Evolutionary conservation across 2,329 filamentous ascomycete species (phyloP).

Genomic region (Trichoderma lentiforme): DNA sequence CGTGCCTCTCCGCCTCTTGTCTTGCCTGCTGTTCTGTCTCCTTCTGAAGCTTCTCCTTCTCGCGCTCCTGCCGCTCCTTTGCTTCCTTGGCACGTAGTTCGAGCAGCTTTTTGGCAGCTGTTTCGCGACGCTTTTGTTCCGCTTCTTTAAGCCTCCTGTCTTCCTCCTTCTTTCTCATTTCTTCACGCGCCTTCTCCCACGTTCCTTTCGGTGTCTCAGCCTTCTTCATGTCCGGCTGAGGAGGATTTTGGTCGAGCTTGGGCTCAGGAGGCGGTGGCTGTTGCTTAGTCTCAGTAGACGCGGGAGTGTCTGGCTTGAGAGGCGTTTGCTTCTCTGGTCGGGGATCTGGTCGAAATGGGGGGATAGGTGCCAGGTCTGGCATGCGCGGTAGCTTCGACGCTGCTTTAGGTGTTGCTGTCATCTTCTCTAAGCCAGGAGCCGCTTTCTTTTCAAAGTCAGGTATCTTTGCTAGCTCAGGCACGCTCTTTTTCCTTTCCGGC

Average conservation of each 20-base stretch:
- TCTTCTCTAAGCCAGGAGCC: neutral
- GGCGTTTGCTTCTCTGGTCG: slow-evolving; percentile 24
- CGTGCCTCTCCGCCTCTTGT: slow-evolving; percentile 34
- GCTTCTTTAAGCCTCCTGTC: slow-evolving; percentile 60
- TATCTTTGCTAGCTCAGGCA: neutral
- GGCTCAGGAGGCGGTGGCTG: slow-evolving; percentile 1
- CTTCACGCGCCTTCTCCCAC: slow-evolving; percentile 69
- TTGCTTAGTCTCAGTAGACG: slow-evolving; percentile 3
- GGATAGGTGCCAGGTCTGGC: slow-evolving; percentile 8
- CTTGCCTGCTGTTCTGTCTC: slow-evolving; percentile 38
- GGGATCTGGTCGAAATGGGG: slow-evolving; percentile 26
- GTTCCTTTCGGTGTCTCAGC: slow-evolving; percentile 31
- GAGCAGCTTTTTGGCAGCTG: slow-evolving; percentile 49
- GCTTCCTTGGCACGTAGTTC: slow-evolving; percentile 57
- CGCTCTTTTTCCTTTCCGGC: neutral
- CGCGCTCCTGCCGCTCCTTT: slow-evolving; percentile 43
- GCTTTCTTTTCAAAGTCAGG: neutral
- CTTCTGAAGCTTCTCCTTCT: slow-evolving; percentile 38
- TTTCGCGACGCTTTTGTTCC: slow-evolving; percentile 58
- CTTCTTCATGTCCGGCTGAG: slow-evolving; percentile 2
- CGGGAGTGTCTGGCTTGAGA: slow-evolving; percentile 17
- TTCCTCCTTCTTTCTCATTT: slow-evolving; percentile 61
- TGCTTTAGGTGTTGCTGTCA: slow-evolving; percentile 10
- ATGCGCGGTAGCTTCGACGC: slow-evolving; percentile 18
- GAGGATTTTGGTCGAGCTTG: neutral